phyloP scores from a whole-genome alignment of 2,329 filamentous ascomycete species.

The Fusarium sublunatum region DNA sequence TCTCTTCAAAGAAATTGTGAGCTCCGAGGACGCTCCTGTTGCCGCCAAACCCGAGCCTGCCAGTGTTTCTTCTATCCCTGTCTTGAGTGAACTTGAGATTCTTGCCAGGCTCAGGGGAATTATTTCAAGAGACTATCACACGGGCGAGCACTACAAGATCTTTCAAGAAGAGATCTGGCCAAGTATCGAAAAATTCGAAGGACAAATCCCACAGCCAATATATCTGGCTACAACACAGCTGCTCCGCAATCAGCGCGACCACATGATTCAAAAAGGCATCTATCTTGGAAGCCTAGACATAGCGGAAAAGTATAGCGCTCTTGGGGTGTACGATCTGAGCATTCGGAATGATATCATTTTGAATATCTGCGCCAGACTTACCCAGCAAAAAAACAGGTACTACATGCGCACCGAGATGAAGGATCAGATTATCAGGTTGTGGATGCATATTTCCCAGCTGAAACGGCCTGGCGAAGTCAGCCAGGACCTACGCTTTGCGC shows the following conservation, averaged over 20 bases:
- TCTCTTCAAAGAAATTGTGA: slow-evolving; percentile 53
- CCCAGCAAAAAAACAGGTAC: slow-evolving; percentile 26
- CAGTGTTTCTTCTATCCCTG: slow-evolving; percentile 1
- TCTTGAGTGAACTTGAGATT: slow-evolving; percentile 48
- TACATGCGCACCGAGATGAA: slow-evolving; percentile 35
- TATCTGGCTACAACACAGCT: slow-evolving; percentile 40
- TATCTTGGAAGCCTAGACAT: slow-evolving; percentile 40
- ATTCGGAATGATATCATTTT: slow-evolving; percentile 49
- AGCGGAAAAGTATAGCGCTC: slow-evolving; percentile 39
- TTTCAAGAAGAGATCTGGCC: slow-evolving; percentile 50
- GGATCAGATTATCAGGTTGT: slow-evolving; percentile 50
- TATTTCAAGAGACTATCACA: slow-evolving; percentile 14
- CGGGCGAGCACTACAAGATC: slow-evolving; percentile 36
- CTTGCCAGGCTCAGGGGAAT: slow-evolving; percentile 47
- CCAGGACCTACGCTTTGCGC: slow-evolving; percentile 43
- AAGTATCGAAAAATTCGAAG: slow-evolving; percentile 43
- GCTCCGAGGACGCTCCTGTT: slow-evolving; percentile 17
- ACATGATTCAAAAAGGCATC: slow-evolving; percentile 33
- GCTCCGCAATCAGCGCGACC: slow-evolving; percentile 34
- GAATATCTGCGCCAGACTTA: slow-evolving; percentile 47
- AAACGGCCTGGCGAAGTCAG: slow-evolving; percentile 45
- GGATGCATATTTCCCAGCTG: slow-evolving; percentile 54
- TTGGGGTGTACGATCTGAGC: slow-evolving; percentile 46
- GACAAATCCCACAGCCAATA: slow-evolving; percentile 47
- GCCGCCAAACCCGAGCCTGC: neutral